Evolutionary conservation across 352 stramenopile genomes (phyloP).

Genomic region (Peronospora destructor): DNA sequence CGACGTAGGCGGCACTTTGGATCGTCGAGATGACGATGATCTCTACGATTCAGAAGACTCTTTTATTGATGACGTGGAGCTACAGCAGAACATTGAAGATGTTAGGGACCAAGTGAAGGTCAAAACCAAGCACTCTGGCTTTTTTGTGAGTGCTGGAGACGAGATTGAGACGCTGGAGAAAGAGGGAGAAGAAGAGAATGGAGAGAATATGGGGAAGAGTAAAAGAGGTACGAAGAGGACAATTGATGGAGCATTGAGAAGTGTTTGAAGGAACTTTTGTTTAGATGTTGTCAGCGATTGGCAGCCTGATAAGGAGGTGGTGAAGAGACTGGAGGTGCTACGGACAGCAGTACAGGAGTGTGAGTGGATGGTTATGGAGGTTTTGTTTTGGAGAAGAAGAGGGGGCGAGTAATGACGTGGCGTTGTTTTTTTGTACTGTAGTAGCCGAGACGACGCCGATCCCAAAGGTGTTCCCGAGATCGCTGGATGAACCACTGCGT

Average conservation of each 20-base stretch:
- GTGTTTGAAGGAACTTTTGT: conserved; percentile 55
- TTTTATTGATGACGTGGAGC: conserved; percentile 80
- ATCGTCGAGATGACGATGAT: conserved; percentile 70
- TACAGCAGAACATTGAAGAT: conserved; percentile 83
- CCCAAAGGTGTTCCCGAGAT: conserved; percentile 76
- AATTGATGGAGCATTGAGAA: conserved; percentile 45
- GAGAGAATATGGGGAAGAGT: conserved; percentile 7
- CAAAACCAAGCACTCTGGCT: conserved; percentile 81
- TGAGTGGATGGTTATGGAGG: conserved; percentile 19
- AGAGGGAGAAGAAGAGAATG: conserved; percentile 12
- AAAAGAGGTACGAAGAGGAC: conserved; percentile 44
- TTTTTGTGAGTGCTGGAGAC: conserved; percentile 84
- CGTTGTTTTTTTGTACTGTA: conserved; percentile 10
- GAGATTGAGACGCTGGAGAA: conserved; percentile 72
- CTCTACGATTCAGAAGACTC: conserved; percentile 86
- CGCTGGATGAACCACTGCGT: conserved; percentile 69
- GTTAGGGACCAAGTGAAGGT: conserved; percentile 61
- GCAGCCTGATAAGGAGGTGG: conserved; percentile 47
- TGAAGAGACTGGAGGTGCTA: conserved; percentile 49
- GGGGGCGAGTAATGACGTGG: neutral
- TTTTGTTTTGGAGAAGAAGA: neutral
- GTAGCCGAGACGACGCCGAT: conserved; percentile 51
- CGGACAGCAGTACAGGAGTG: conserved; percentile 54
- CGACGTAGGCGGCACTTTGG: conserved; percentile 18
- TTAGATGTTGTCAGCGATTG: conserved; percentile 62